Evolutionary conservation across 1,284 basidiomycete species (phyloP).

Genomic region (Puccinia polysora): DNA sequence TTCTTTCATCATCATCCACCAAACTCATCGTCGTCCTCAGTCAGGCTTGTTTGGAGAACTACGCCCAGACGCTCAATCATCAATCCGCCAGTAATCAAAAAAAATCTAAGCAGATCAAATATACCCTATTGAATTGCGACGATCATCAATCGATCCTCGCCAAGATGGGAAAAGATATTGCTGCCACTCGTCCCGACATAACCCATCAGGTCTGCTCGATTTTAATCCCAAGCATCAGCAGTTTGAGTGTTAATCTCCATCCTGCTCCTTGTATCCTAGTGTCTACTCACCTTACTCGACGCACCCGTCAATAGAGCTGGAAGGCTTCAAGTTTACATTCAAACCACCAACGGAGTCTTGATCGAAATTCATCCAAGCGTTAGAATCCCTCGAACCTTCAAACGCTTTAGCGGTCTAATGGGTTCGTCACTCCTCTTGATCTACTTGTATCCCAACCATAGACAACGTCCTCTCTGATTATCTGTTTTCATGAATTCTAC

Average conservation of each 20-base stretch:
- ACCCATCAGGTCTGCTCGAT: slow-evolving; percentile 75
- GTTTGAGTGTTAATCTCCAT: neutral
- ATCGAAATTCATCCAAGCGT: slow-evolving; percentile 99
- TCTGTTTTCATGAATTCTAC: slow-evolving; percentile 3
- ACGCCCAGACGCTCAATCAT: slow-evolving; percentile 19
- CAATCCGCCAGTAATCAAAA: neutral
- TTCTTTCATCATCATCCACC: neutral
- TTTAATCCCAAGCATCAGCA: neutral
- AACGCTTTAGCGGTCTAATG: slow-evolving; percentile 97
- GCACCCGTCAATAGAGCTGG: slow-evolving; percentile 98
- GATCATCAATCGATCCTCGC: slow-evolving; percentile 98
- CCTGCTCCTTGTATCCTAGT: slow-evolving; percentile 58
- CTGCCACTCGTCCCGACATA: slow-evolving; percentile 95
- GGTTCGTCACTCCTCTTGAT: slow-evolving; percentile 59
- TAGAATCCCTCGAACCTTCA: slow-evolving; percentile 95
- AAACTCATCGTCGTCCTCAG: slow-evolving; percentile 40
- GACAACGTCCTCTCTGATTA: slow-evolving; percentile 21
- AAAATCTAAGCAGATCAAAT: slow-evolving; percentile 77
- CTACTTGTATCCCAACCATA: neutral
- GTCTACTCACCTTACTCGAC: slow-evolving; percentile 90
- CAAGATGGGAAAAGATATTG: slow-evolving; percentile 95
- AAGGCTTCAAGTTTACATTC: slow-evolving; percentile 93
- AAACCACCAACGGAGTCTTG: slow-evolving; percentile 90
- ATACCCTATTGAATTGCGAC: slow-evolving; percentile 95
- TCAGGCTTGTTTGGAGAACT: slow-evolving; percentile 36